phyloP scores from a whole-genome alignment of 345 rosid genomes.

The Lepidium sativum region DNA sequence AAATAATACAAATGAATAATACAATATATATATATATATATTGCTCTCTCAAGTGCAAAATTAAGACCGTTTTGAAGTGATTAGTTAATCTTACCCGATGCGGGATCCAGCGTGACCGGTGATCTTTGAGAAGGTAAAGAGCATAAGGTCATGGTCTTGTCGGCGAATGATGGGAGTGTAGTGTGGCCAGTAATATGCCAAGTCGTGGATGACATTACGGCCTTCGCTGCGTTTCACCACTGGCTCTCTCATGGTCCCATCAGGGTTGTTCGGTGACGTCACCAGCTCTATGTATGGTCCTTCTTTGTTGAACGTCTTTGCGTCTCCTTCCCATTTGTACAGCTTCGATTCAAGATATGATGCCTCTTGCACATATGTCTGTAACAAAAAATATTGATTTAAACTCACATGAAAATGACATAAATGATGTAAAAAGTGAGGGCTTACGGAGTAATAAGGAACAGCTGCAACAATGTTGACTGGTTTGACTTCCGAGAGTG shows the following conservation, averaged over 20 bases:
- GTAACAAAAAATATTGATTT: not conserved
- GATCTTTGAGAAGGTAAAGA: conserved; percentile 82
- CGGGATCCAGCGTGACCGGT: conserved; percentile 92
- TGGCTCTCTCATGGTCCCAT: conserved; percentile 51
- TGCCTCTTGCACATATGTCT: conserved; percentile 57
- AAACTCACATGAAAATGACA: too few relatives aligned
- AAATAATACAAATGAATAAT: not conserved
- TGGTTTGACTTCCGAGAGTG: conserved; percentile 36
- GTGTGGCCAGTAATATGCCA: conserved; percentile 92
- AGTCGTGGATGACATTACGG: conserved; percentile 60
- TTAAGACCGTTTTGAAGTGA: not conserved
- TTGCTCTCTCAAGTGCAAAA: not conserved
- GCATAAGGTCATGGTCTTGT: conserved; percentile 67
- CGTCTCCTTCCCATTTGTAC: conserved; percentile 84
- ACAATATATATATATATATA: not conserved
- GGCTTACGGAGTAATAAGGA: conserved; percentile 77
- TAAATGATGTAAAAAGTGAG: not conserved
- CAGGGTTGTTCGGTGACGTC: conserved; percentile 83
- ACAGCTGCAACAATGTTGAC: conserved; percentile 62
- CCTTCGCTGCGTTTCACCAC: conserved; percentile 40
- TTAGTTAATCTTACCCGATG: conserved; percentile 49
- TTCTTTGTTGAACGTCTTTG: conserved; percentile 35
- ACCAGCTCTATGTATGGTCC: conserved; percentile 63
- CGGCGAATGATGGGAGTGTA: conserved; percentile 51
- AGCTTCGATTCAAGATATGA: conserved; percentile 42